Percentiles rank a stretch among this genome's conserved stretches.
Conservation (phyloP, 225 moss, liverwort and hornwort genomes). For the Anthoceros angustus region DNA sequence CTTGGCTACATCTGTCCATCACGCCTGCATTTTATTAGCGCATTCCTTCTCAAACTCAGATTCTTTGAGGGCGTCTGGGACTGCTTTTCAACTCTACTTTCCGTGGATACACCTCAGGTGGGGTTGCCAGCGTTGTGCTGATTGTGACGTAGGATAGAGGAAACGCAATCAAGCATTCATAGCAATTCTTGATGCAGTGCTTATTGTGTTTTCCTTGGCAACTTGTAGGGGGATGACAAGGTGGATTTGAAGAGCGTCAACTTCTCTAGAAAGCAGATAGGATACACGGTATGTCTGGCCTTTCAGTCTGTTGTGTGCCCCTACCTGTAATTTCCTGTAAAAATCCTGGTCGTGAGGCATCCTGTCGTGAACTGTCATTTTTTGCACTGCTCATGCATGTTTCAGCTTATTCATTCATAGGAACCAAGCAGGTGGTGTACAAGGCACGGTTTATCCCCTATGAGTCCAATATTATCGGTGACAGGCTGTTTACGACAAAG, state of each 20-base stretch:
- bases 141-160: not conserved
- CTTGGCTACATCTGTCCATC: not conserved
- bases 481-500: conserved; percentile 75
- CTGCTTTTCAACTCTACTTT: conserved; percentile 74
- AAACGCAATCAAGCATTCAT: not conserved
- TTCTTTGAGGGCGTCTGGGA: conserved; percentile 90
- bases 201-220: not conserved
- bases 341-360: not conserved
- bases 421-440: conserved; percentile 70
- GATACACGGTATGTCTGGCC: conserved; percentile 46
- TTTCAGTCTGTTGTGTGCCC: not conserved
- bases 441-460: conserved; percentile 65
- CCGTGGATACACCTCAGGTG: conserved; percentile 77
- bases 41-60: conserved; percentile 16
- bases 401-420: conserved; percentile 9
- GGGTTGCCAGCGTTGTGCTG: not conserved
- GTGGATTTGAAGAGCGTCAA: conserved; percentile 64
- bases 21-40: not conserved
- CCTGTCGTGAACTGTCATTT: not conserved
- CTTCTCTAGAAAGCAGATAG: conserved; percentile 71
- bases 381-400: conserved; percentile 13
- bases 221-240: conserved; percentile 58
- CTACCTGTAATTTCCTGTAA: not conserved
- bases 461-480: conserved; percentile 60
- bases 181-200: not conserved